Evolutionary conservation across 108 stramenopile genomes (phyloP).

Genomic region (Cyclotella kingstonii): DNA sequence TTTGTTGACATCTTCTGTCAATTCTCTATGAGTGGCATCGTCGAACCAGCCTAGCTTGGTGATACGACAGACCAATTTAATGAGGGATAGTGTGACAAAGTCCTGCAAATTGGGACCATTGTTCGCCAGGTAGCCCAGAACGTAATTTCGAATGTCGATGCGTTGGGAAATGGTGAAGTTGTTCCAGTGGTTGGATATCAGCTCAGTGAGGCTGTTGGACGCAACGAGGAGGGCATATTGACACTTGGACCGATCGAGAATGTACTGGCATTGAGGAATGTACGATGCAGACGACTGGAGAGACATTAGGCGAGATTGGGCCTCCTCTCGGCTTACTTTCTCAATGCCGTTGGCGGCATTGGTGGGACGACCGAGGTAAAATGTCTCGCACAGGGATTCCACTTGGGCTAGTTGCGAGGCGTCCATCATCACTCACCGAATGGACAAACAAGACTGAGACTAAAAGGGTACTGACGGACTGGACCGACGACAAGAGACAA

Average conservation of each 20-base stretch:
- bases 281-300: constrained; percentile 90
- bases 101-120: constrained; percentile 88
- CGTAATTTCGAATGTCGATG: constrained; percentile 96
- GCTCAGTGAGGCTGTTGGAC: constrained; percentile 86
- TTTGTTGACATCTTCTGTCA: constrained; percentile 94
- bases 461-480: too few species aligned
- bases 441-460: background rate
- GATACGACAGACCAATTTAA: constrained; percentile 95
- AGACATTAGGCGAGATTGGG: constrained; percentile 87
- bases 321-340: constrained; percentile 67
- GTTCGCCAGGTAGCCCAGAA: constrained; percentile 91
- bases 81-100: constrained; percentile 83
- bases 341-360: constrained; percentile 19
- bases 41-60: constrained; percentile 99
- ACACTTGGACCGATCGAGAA: constrained; percentile 88
- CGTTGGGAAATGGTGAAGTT: constrained; percentile 89
- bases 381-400: constrained; percentile 92
- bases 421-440: constrained; percentile 70
- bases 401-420: constrained; percentile 87
- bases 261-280: constrained; percentile 98
- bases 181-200: constrained; percentile 96
- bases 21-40: constrained; percentile 86
- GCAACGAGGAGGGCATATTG: constrained; percentile 94
- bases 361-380: constrained; percentile 78
- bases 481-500: too few species aligned